Evolutionary conservation across 257 asterid genomes (phyloP), one percentile per base, ranked within the genome.

Genomic region (Gardenia jasminoides): DNA sequence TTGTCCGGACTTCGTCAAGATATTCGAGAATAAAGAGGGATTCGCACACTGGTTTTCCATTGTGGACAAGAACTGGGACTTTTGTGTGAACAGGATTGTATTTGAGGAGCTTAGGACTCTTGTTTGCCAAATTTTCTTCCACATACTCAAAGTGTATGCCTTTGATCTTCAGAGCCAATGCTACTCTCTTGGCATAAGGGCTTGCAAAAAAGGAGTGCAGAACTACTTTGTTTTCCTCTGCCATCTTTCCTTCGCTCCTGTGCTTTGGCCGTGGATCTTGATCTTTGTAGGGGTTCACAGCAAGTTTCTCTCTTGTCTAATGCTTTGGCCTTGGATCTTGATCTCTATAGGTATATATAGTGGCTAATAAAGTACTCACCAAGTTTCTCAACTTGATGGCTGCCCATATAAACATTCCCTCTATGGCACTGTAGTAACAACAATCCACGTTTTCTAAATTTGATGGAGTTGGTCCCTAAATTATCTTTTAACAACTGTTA

Each of bases 101-200:
- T 20, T 81, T 70, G 47, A 83, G 83, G 31, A 87, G 86, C 79
- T 67, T 10, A 5, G 39, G 79, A 36, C 88, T 83, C 67, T 89
- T 85, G 81, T 85, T 79, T 31, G 46, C 22, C 77, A 85, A 66
- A 82, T 89, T 80, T 81, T 89, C 89, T 78, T 85, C 88, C 0
- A 89, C 85, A 69, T 85, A 87, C 15, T 79, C 86, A 67, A 30
- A 89, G 19, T 83, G 77, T 43, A 87, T 84, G 28, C 89, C 88
- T 82, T 89, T 89, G 70, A 87, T 66, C 64, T 85, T 87, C 75
- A 87, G 82, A 72, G 89, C 89, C 48, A 85, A 71, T 75, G 85
- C 86, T 10, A 89, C 88, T 70, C 87, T 84, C 81, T 84, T 44
- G 79, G 17, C 81, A 77, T 66, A 89, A 46, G 87, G 73, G 84